Evolutionary conservation across 2,329 filamentous ascomycete genomes (phyloP).

Genomic region (Hyphodiscus sp.): DNA sequence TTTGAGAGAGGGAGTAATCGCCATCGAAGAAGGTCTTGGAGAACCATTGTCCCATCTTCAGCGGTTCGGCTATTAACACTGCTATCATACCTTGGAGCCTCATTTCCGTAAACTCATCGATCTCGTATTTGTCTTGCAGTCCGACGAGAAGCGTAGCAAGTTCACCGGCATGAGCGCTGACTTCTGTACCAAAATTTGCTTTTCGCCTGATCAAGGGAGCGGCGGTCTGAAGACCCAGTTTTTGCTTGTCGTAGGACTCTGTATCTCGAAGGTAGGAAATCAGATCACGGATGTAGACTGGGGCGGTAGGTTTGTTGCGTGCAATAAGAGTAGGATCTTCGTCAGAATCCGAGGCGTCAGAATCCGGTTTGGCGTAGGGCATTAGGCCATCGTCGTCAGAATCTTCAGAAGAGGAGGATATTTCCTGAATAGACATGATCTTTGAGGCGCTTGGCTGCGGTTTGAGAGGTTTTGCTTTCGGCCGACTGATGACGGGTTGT

Average conservation of each 20-base stretch:
- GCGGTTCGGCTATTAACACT: constrained; percentile 68
- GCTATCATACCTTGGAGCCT: constrained; percentile 78
- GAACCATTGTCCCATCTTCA: constrained; percentile 77
- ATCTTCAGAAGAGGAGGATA: constrained; percentile 48
- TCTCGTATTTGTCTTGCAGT: constrained; percentile 77
- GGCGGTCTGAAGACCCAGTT: constrained; percentile 70
- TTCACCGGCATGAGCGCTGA: constrained; percentile 76
- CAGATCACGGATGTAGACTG: constrained; percentile 86
- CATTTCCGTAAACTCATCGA: constrained; percentile 69
- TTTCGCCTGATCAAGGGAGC: constrained; percentile 81
- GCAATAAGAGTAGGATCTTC: constrained; percentile 85
- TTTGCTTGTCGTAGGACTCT: constrained; percentile 79
- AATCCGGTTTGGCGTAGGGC: constrained; percentile 79
- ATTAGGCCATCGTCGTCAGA: constrained; percentile 46
- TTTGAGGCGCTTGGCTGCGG: constrained; percentile 21
- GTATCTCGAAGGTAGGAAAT: constrained; percentile 71
- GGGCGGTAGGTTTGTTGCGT: constrained; percentile 73
- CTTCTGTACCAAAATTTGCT: constrained; percentile 79
- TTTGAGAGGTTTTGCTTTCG: constrained; percentile 28
- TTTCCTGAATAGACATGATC: constrained; percentile 56
- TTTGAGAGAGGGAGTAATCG: constrained; percentile 82
- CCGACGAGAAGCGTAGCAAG: constrained; percentile 71
- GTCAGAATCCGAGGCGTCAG: constrained; percentile 84
- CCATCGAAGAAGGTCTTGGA: constrained; percentile 82
- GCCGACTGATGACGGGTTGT: constrained; percentile 18